A percentile compares a stretch with the other conserved stretches of the same genome.
Conservation (phyloP, 2,329 filamentous ascomycete species). For the Pseudonectria buxi region DNA sequence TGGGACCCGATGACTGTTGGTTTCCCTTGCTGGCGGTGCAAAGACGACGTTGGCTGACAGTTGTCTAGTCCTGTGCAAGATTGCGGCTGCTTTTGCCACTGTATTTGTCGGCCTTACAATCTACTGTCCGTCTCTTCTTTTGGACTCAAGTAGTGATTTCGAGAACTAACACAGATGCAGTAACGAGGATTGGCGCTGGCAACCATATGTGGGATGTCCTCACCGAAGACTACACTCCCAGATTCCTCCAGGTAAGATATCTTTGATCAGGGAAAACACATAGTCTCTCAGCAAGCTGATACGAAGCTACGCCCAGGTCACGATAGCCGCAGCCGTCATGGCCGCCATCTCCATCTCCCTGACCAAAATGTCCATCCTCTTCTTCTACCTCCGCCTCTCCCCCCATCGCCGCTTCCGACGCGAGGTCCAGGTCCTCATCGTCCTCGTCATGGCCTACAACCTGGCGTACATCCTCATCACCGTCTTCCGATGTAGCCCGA, state of each 20-base stretch:
- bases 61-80: conserved; percentile 18
- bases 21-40: neutral
- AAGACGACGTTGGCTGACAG: conserved; percentile 1
- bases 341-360: conserved; percentile 34
- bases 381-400: conserved; percentile 39
- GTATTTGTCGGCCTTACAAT: conserved; percentile 16
- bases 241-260: conserved; percentile 17
- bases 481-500: conserved; percentile 35
- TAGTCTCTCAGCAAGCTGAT: neutral
- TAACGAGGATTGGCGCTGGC: conserved; percentile 19
- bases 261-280: neutral
- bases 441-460: conserved; percentile 33
- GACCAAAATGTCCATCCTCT: conserved; percentile 39
- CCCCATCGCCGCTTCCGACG: conserved; percentile 16
- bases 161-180: conserved; percentile 9
- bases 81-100: conserved; percentile 17
- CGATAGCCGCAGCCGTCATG: conserved; percentile 31
- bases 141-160: accelerated
- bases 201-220: conserved; percentile 25
- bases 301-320: conserved; percentile 13
- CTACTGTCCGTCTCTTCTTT: conserved; percentile 11
- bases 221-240: conserved; percentile 13
- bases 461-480: conserved; percentile 33
- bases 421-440: conserved; percentile 20
- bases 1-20: conserved; percentile 25